Conservation (phyloP, 805 yeast genomes). For the Suhomyces sp. region DNA sequence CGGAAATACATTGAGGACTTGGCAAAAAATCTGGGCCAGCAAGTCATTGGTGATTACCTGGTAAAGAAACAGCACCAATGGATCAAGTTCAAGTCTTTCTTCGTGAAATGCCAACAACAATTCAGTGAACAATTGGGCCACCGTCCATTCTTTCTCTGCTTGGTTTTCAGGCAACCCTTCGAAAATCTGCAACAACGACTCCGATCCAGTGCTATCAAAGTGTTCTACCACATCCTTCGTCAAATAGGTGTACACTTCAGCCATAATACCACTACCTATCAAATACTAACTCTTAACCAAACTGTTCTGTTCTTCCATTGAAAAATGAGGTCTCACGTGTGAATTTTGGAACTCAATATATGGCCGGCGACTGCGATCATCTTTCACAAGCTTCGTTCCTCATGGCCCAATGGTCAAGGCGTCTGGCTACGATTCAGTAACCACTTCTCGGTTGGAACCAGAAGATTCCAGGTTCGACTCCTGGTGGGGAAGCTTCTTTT, state of each 20-base stretch:
- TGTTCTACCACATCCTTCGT: slow-evolving; percentile 30
- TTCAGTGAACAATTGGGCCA: slow-evolving; percentile 33
- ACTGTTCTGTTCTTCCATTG: not conserved
- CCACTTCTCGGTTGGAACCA: slow-evolving; percentile 45
- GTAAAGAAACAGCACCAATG: slow-evolving; percentile 22
- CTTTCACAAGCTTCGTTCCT: slow-evolving; percentile 48
- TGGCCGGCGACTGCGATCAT: not conserved
- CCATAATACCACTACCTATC: not conserved
- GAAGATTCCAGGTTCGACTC: slow-evolving; percentile 53
- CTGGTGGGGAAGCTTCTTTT: slow-evolving; percentile 46
- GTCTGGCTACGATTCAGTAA: slow-evolving; percentile 62
- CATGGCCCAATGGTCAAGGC: slow-evolving; percentile 78
- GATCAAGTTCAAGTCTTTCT: slow-evolving; percentile 11
- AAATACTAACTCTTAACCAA: not conserved
- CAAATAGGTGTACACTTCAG: slow-evolving; percentile 17
- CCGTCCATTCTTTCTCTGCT: slow-evolving; percentile 13
- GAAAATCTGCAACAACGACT: slow-evolving; percentile 28
- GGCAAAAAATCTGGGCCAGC: slow-evolving; percentile 34
- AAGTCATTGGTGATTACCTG: slow-evolving; percentile 29
- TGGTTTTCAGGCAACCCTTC: slow-evolving; percentile 23
- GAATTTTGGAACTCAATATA: not conserved
- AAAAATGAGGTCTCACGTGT: not conserved
- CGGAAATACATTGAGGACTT: slow-evolving; percentile 39
- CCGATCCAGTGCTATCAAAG: slow-evolving; percentile 30
- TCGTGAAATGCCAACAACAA: slow-evolving; percentile 26